These are phyloP conservation scores for Trichoderma atrobrunneum DNA, from an alignment of 2,329 filamentous ascomycete species.

Conservation along the genomic window DNA sequence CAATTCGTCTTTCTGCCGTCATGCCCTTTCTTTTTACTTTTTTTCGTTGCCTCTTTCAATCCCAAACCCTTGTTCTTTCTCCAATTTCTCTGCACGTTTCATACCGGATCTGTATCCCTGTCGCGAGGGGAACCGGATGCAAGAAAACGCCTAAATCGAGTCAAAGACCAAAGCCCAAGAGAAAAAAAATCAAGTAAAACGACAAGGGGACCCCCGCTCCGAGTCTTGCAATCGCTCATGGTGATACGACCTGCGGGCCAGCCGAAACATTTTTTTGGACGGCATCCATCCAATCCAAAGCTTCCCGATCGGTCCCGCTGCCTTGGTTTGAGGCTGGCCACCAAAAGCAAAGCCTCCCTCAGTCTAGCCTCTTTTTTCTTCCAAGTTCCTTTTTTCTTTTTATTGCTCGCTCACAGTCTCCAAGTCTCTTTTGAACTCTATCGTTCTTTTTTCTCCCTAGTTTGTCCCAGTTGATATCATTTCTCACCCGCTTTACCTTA, in stretches of 20 bases:
- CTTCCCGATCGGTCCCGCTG: slow-evolving; percentile 2
- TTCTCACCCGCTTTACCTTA: neutral
- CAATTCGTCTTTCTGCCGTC: neutral
- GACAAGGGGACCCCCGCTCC: slow-evolving; percentile 4
- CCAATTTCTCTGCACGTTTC: slow-evolving; percentile 15
- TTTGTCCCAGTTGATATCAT: neutral
- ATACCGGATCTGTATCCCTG: slow-evolving; percentile 4
- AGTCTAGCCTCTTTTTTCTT: neutral
- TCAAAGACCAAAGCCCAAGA: neutral
- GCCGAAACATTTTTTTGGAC: slow-evolving; percentile 4
- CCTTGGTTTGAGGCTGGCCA: neutral
- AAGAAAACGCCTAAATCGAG: neutral
- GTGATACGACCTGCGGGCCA: slow-evolving; percentile 10
- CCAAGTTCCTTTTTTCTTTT: neutral
- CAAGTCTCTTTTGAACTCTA: neutral
- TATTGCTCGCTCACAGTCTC: neutral
- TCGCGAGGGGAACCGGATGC: slow-evolving; percentile 8
- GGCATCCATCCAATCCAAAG: slow-evolving; percentile 2
- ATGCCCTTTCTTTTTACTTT: neutral
- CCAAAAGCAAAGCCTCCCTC: neutral
- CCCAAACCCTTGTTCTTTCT: neutral
- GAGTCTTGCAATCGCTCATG: neutral
- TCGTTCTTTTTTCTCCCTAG: neutral
- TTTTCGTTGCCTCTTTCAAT: neutral
- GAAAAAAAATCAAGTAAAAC: neutral